These are phyloP conservation scores for Cutaneotrichosporon cutaneum DNA, from an alignment of 1,284 basidiomycete genomes.

Conservation along the genomic window DNA sequence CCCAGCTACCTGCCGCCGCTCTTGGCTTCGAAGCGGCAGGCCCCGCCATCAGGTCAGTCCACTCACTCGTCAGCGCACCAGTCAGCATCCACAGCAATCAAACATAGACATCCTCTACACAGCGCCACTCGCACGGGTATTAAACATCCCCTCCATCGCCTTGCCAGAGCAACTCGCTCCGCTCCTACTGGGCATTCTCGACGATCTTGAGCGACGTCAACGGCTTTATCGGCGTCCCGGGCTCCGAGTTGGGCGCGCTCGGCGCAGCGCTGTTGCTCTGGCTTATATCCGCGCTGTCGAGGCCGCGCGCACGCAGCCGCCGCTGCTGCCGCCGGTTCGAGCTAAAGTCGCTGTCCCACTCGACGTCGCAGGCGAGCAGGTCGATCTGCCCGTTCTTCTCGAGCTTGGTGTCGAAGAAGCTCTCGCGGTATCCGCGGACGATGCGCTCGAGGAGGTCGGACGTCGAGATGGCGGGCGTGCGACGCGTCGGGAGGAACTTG, in stretches of 20 bases:
- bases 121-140: background rate
- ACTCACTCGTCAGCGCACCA: background rate
- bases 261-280: background rate
- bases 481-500: slow-evolving; percentile 90
- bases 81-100: background rate
- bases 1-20: too few relatives aligned
- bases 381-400: slow-evolving; percentile 60
- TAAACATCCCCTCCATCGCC: background rate
- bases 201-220: background rate
- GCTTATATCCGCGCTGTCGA: background rate
- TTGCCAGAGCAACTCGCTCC: background rate
- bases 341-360: slow-evolving; percentile 49
- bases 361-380: slow-evolving; percentile 51
- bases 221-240: background rate
- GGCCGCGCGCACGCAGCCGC: slow-evolving; percentile 11
- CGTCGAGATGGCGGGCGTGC: slow-evolving; percentile 92
- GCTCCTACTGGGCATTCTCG: background rate
- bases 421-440: slow-evolving; percentile 72
- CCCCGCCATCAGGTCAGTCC: background rate
- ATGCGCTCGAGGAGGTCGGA: slow-evolving; percentile 89
- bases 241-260: slow-evolving; percentile 5
- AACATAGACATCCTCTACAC: background rate
- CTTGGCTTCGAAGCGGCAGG: too few relatives aligned
- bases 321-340: slow-evolving; percentile 24
- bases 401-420: slow-evolving; percentile 86